Evolutionary conservation across 2,329 filamentous ascomycete genomes (phyloP), one percentile per base, ranked within the genome.

Genomic region (Verticillium tricorpus): DNA sequence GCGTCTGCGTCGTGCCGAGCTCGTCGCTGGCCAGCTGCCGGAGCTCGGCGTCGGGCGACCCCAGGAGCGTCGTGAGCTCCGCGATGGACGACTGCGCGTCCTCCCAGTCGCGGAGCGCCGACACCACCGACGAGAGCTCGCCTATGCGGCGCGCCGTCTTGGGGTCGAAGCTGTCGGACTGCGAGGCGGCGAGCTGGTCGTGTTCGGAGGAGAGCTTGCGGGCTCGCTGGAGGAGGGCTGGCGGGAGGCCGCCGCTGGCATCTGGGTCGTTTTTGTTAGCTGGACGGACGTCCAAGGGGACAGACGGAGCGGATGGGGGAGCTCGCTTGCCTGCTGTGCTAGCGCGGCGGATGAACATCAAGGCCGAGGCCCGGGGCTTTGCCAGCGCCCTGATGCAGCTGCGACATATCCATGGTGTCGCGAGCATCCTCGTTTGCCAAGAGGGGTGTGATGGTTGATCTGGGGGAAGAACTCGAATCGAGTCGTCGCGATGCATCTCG

Each of bases 21-120:
- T 99, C 95, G 66, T 96, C 92, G n/a, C 83, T 78, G 12, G 96
- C 88, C 60, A 99, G 82, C 9, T 88, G 81, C 12, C 88, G 86
- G 59, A 99, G 84, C 75, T 98, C 95, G 57, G 77, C 74, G 65
- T 89, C 85, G 31, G 80, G 79, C 54, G 80, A 80, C 11, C 76
- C 68, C 14, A 85, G 72, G 66, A 89, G 78, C 34, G 72, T 70
- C 5, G 74, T 73, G 15, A 89, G 82, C 74, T 89, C 86, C 2
- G 70, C 68, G 60, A 86, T 77, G 25, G 84, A 81, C 1, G 78
- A 75, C 40, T 81, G 80, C 0, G 85, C 81, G 15, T 75, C 72
- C 52, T 89, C 82, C 80, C 85, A 89, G 65, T 85, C 82, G 61
- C 77, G 79, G 63, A 90, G 75, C 15, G 87, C 87, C 12, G 74